A percentile compares a stretch with the other conserved stretches of the same genome.
Evolutionary conservation across 2,329 filamentous ascomycete species (phyloP).

Genomic region (Alternaria brassicae): DNA sequence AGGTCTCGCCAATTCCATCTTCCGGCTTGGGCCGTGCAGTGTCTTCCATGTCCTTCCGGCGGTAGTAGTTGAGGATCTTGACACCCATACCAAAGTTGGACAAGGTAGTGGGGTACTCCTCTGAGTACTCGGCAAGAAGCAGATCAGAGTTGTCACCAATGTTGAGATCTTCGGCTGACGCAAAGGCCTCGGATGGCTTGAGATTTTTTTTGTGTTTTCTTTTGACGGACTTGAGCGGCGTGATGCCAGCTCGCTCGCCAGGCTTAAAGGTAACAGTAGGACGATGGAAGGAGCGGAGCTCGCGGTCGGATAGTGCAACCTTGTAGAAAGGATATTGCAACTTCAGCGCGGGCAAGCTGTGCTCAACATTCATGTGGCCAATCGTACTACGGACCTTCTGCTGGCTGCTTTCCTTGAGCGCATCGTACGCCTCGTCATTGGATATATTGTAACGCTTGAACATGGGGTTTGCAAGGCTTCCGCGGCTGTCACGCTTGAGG

Average conservation of each 20-base stretch:
- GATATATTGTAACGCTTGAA: constrained; percentile 90
- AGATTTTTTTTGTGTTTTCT: constrained; percentile 81
- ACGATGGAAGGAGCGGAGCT: constrained; percentile 84
- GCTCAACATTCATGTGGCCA: constrained; percentile 90
- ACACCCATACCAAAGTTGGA: constrained; percentile 99
- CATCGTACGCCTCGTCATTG: constrained; percentile 94
- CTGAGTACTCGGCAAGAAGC: constrained; percentile 92
- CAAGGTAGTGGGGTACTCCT: constrained; percentile 88
- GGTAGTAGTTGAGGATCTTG: constrained; percentile 95
- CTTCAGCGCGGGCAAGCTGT: constrained; percentile 89
- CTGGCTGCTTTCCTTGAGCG: constrained; percentile 95
- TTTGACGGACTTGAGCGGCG: constrained; percentile 73
- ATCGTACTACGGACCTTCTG: constrained; percentile 94
- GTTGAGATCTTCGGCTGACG: constrained; percentile 80
- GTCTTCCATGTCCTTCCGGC: constrained; percentile 79
- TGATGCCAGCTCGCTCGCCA: constrained; percentile 74
- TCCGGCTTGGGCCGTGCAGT: constrained; percentile 78
- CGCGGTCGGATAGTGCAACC: constrained; percentile 74
- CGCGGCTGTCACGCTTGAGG: constrained; percentile 71
- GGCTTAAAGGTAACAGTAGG: constrained; percentile 77
- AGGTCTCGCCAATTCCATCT: constrained; percentile 76
- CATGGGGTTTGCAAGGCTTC: constrained; percentile 74
- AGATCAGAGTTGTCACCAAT: constrained; percentile 88
- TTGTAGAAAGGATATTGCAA: constrained; percentile 97
- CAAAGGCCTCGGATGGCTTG: constrained; percentile 78